Evolutionary conservation across 306 rosid genomes (phyloP).

Genomic region (Oxytropis ochrocephala): DNA sequence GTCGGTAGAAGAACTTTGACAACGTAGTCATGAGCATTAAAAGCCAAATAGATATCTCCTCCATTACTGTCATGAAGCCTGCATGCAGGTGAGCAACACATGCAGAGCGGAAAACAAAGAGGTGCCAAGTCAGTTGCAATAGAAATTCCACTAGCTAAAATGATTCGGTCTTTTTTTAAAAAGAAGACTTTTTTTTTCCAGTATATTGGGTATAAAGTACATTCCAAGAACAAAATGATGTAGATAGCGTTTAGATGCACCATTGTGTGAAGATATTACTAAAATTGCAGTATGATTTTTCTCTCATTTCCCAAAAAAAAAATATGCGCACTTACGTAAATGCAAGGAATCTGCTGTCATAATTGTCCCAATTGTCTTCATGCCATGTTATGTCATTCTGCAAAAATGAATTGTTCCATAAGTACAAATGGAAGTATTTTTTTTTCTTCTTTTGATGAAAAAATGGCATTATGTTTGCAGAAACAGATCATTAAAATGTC

Average conservation of each 20-base stretch:
- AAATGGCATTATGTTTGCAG: not conserved
- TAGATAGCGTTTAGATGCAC: conserved; percentile 2
- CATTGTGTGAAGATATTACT: not conserved
- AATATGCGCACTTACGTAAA: conserved; percentile 62
- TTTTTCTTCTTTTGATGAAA: not conserved
- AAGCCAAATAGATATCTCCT: conserved; percentile 80
- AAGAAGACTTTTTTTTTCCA: not conserved
- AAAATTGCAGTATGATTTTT: not conserved
- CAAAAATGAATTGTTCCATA: conserved; percentile 16
- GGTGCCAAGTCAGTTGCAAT: not conserved
- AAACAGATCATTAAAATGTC: not conserved
- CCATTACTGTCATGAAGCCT: conserved; percentile 76
- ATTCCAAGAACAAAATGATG: conserved; percentile 8
- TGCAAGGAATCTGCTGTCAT: conserved; percentile 85
- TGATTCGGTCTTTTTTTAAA: not conserved
- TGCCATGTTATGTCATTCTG: conserved; percentile 94
- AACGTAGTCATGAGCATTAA: conserved; percentile 72
- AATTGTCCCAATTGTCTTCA: conserved; percentile 78
- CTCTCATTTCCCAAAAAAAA: conserved; percentile 1
- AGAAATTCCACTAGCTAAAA: not conserved
- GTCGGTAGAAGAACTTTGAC: conserved; percentile 47
- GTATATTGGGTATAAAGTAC: not conserved
- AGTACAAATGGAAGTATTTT: conserved; percentile 8
- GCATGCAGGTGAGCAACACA: conserved; percentile 19
- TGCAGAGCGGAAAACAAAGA: not conserved